phyloP scores from a whole-genome alignment of 2,329 filamentous ascomycete genomes.

The Scleromitrula shiraiana region DNA sequence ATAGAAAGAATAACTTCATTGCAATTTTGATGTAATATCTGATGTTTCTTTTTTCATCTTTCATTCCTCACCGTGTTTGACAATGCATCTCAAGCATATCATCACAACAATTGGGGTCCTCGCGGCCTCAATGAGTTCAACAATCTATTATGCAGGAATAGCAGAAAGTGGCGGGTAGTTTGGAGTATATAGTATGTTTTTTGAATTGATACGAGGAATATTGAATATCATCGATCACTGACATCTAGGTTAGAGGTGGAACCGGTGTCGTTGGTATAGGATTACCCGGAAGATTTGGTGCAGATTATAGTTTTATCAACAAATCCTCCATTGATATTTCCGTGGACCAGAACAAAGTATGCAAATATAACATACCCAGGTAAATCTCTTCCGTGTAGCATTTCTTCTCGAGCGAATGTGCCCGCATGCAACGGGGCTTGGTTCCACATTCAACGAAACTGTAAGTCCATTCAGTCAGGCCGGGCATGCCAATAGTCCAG shows the following conservation, averaged over 20 bases:
- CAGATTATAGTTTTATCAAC: conserved; percentile 44
- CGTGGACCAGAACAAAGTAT: conserved; percentile 37
- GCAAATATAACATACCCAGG: conserved; percentile 10
- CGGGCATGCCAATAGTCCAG: too few species aligned
- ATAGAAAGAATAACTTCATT: too few species aligned
- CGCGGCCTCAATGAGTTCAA: conserved; percentile 24
- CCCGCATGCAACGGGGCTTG: conserved; percentile 38
- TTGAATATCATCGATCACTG: not conserved
- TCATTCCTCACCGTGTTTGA: not conserved
- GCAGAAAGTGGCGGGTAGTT: conserved; percentile 41
- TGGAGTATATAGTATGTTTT: conserved; percentile 34
- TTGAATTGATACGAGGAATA: too few species aligned
- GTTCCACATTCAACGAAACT: conserved; percentile 42
- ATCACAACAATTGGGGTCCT: not conserved
- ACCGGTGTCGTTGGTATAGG: conserved; percentile 33
- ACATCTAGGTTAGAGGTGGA: conserved; percentile 19
- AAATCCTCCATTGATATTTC: conserved; percentile 37
- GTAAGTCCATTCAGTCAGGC: too few species aligned
- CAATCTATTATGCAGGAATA: conserved; percentile 41
- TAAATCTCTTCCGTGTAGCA: conserved; percentile 41
- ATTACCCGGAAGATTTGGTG: conserved; percentile 41
- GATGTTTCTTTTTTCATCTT: not conserved
- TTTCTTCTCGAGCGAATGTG: conserved; percentile 45
- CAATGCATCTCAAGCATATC: conserved; percentile 1
- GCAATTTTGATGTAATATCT: too few species aligned